Conservation (phyloP, 305 asterid genomes). For the Solanum hybrid region DNA sequence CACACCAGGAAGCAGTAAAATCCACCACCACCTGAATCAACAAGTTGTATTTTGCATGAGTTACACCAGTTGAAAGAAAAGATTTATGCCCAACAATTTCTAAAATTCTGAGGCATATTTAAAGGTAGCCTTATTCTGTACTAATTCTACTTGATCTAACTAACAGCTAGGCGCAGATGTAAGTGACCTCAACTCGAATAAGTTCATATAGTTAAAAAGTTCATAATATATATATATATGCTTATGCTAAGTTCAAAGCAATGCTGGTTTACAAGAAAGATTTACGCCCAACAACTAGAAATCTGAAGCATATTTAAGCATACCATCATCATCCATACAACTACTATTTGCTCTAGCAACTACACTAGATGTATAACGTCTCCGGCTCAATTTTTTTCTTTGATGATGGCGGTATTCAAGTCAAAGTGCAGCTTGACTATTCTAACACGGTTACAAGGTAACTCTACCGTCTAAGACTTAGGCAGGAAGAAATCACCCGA, state of each 20-base stretch:
- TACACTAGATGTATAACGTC: background rate
- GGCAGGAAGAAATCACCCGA: background rate
- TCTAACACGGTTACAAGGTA: background rate
- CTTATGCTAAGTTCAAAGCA: background rate
- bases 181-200: background rate
- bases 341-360: background rate
- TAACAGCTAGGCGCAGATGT: background rate
- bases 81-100: background rate
- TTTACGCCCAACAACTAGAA: background rate
- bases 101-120: background rate
- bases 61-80: background rate
- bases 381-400: background rate
- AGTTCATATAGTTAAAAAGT: background rate
- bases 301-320: background rate
- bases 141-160: background rate
- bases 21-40: conserved; percentile 53
- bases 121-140: background rate
- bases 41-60: background rate
- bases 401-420: background rate
- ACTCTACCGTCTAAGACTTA: background rate
- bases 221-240: background rate
- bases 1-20: conserved; percentile 79
- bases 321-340: background rate
- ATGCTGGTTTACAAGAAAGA: background rate
- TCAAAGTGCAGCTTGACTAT: background rate